phyloP scores from a whole-genome alignment of 2,329 filamentous ascomycete genomes.

The Diaporthe citrichinensis region DNA sequence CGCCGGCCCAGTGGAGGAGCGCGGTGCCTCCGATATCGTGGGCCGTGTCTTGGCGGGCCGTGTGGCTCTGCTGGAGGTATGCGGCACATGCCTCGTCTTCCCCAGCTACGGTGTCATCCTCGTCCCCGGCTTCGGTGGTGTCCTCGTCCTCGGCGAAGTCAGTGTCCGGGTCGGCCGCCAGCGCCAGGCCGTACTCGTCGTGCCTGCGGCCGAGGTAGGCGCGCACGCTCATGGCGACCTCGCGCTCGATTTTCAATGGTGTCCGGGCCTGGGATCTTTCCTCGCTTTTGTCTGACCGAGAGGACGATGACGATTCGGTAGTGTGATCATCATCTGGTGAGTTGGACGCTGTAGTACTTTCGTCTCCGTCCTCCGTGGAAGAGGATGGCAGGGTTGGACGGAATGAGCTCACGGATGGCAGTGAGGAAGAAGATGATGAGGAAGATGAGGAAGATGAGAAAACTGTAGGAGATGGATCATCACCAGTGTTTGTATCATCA shows the following conservation, averaged over 20 bases:
- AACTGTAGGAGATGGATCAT: not conserved
- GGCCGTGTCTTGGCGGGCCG: not conserved
- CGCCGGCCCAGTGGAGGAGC: not conserved
- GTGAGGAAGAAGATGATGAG: not conserved
- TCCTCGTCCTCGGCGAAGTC: not conserved
- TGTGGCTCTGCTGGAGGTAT: not conserved
- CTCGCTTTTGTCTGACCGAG: not conserved
- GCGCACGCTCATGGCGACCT: not conserved
- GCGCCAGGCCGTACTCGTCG: not conserved
- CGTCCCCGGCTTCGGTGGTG: not conserved
- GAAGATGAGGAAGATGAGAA: not conserved
- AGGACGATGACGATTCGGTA: not conserved
- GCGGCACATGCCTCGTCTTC: not conserved
- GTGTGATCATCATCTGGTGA: not conserved
- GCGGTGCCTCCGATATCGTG: not conserved
- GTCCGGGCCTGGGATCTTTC: too few relatives aligned
- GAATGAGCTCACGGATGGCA: not conserved
- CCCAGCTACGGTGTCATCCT: not conserved
- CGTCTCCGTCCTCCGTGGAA: not conserved
- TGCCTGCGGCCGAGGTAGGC: conserved; percentile 14
- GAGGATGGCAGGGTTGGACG: not conserved
- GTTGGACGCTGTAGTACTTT: not conserved
- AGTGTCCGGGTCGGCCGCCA: not conserved
- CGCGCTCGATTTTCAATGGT: not conserved
- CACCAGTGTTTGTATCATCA: too few relatives aligned